Evolutionary conservation across 257 asterid species (phyloP).

Genomic region (Lycium ferocissimum): DNA sequence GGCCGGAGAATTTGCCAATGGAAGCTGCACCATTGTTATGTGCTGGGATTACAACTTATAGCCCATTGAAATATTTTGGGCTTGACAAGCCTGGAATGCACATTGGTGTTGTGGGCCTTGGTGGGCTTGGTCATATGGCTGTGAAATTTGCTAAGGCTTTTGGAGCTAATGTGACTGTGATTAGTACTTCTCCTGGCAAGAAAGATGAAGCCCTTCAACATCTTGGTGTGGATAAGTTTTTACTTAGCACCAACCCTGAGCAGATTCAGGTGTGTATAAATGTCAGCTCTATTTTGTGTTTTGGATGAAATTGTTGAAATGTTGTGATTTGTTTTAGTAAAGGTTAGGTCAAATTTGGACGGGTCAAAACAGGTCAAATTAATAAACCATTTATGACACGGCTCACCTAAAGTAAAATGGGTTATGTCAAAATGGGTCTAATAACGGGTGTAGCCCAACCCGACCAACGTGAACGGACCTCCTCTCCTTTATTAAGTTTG

Average conservation of each 20-base stretch:
- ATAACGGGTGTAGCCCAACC: not conserved
- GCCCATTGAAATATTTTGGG: constrained; percentile 52
- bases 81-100: constrained; percentile 50
- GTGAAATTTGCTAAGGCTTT: constrained; percentile 60
- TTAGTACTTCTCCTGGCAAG: constrained; percentile 48
- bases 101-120: constrained; percentile 57
- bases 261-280: constrained; percentile 45
- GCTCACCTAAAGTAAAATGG: not conserved
- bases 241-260: constrained; percentile 44
- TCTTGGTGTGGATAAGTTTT: constrained; percentile 51
- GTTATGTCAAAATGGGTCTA: not conserved
- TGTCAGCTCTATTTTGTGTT: not conserved
- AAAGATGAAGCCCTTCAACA: constrained; percentile 49
- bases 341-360: not conserved
- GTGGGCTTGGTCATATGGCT: constrained; percentile 58
- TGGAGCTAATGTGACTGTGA: constrained; percentile 52
- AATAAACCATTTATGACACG: not conserved
- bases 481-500: too few relatives aligned
- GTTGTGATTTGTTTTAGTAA: not conserved
- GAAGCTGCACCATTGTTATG: constrained; percentile 55
- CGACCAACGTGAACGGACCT: not conserved
- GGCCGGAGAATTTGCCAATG: constrained; percentile 49
- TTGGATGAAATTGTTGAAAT: not conserved
- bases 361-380: not conserved
- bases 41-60: constrained; percentile 56